A percentile compares a stretch with the other conserved stretches of the same genome.
Evolutionary conservation across 2,329 filamentous ascomycete species (phyloP).

Genomic region (Fusarium odoratissimum): DNA sequence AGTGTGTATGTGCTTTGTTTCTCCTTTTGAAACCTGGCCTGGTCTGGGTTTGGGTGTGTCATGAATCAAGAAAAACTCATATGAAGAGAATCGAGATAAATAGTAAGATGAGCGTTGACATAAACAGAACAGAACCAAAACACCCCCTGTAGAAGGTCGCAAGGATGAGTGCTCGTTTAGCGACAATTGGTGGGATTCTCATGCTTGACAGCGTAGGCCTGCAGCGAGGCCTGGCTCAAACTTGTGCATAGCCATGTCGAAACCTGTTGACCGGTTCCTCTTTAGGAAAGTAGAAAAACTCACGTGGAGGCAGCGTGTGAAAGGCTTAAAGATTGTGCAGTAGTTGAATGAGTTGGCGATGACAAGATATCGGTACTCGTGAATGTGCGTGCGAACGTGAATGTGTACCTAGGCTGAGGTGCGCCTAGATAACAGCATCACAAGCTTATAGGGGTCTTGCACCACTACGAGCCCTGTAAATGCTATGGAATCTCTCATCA

Average conservation of each 20-base stretch:
- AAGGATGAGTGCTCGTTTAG: neutral
- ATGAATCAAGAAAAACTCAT: neutral
- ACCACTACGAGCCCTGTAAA: neutral
- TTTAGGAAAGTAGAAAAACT: slow-evolving; percentile 48
- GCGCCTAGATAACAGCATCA: neutral
- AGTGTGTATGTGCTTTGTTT: slow-evolving; percentile 1
- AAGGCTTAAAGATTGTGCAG: slow-evolving; percentile 18
- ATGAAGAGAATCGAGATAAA: slow-evolving; percentile 27
- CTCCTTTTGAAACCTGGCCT: slow-evolving; percentile 12
- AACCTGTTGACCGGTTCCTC: slow-evolving; percentile 49
- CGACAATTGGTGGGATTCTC: slow-evolving; percentile 39
- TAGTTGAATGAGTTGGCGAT: slow-evolving; percentile 1
- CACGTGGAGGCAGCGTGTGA: slow-evolving; percentile 38
- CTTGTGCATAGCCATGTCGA: slow-evolving; percentile 39
- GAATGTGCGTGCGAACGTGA: neutral
- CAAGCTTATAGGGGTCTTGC: neutral
- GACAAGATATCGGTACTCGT: neutral
- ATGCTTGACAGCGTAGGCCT: slow-evolving; percentile 25
- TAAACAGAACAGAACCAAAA: neutral
- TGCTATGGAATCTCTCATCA: slow-evolving; percentile 15
- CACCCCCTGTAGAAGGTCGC: slow-evolving; percentile 1
- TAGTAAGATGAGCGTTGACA: neutral
- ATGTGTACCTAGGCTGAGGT: neutral
- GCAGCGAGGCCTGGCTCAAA: slow-evolving; percentile 37
- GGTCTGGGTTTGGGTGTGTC: neutral